Evolutionary conservation across 352 stramenopile genomes (phyloP).

Genomic region (Phytophthora constricta): DNA sequence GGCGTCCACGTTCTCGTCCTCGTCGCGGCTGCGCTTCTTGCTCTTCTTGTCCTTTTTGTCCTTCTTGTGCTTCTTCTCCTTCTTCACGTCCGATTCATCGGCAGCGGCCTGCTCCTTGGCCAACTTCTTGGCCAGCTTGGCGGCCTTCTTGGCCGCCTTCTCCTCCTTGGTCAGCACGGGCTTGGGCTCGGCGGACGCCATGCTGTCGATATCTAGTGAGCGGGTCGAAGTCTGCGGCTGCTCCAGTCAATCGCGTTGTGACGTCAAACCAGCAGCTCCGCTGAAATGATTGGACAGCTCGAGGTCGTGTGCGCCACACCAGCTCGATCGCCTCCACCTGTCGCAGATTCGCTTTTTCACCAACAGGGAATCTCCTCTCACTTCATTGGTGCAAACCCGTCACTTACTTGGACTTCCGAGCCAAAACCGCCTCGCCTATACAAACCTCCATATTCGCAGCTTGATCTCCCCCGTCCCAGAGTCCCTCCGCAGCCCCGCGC

Average conservation of each 20-base stretch:
- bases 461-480: not conserved
- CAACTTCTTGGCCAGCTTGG: constrained; percentile 62
- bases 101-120: constrained; percentile 41
- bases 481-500: not conserved
- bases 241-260: constrained; percentile 16
- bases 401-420: not conserved
- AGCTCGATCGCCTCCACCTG: not conserved
- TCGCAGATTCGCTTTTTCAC: not conserved
- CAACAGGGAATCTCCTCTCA: not conserved
- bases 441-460: constrained; percentile 1
- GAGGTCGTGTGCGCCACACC: not conserved
- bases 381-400: not conserved
- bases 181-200: constrained; percentile 47
- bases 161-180: constrained; percentile 62
- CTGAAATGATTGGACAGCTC: not conserved
- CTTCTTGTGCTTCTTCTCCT: constrained; percentile 69
- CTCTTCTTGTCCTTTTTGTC: constrained; percentile 71
- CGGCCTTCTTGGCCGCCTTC: constrained; percentile 65
- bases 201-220: not conserved
- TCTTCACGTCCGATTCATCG: constrained; percentile 43
- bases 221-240: constrained; percentile 20
- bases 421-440: not conserved
- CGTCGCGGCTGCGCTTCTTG: constrained; percentile 73
- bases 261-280: constrained; percentile 11
- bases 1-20: constrained; percentile 34